Evolutionary conservation across 345 rosid genomes (phyloP).

Genomic region (Odontarrhena argentea): DNA sequence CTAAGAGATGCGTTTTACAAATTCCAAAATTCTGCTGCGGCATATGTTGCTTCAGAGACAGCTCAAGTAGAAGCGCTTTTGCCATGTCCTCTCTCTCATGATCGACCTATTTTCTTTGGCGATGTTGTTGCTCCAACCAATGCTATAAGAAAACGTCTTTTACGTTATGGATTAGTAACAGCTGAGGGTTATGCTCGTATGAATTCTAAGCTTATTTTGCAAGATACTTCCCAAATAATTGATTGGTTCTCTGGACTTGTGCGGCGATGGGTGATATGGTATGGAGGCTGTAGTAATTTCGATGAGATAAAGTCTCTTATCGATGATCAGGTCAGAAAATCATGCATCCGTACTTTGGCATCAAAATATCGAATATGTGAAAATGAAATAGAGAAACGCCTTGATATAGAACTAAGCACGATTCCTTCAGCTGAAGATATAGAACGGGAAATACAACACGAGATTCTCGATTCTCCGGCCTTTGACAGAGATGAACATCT

Average conservation of each 20-base stretch:
- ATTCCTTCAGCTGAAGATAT: conserved; percentile 58
- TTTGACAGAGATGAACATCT: conserved; percentile 60
- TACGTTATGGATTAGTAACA: conserved; percentile 70
- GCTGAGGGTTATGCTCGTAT: conserved; percentile 60
- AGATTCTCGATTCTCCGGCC: conserved; percentile 43
- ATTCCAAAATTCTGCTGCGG: conserved; percentile 63
- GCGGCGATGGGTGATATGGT: conserved; percentile 75
- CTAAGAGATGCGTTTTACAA: conserved; percentile 71
- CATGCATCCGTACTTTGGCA: conserved; percentile 88
- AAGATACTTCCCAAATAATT: conserved; percentile 68
- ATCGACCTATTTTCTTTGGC: conserved; percentile 44
- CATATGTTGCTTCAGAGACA: conserved; percentile 77
- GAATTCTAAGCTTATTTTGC: conserved; percentile 58
- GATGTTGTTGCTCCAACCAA: conserved; percentile 67
- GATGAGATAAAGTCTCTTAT: conserved; percentile 63
- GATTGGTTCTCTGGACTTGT: conserved; percentile 82
- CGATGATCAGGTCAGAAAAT: conserved; percentile 57
- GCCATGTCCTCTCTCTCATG: conserved; percentile 46
- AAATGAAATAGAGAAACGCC: conserved; percentile 63
- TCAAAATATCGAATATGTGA: conserved; percentile 76
- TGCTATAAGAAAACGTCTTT: conserved; percentile 70
- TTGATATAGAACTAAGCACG: conserved; percentile 63
- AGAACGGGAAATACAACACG: conserved; percentile 52
- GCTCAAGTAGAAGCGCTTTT: conserved; percentile 62
- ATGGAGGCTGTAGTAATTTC: conserved; percentile 62